A percentile compares a stretch with the other conserved stretches of the same genome.
Conservation (phyloP, 768 basidiomycete genomes). For the Boletales sp. region DNA sequence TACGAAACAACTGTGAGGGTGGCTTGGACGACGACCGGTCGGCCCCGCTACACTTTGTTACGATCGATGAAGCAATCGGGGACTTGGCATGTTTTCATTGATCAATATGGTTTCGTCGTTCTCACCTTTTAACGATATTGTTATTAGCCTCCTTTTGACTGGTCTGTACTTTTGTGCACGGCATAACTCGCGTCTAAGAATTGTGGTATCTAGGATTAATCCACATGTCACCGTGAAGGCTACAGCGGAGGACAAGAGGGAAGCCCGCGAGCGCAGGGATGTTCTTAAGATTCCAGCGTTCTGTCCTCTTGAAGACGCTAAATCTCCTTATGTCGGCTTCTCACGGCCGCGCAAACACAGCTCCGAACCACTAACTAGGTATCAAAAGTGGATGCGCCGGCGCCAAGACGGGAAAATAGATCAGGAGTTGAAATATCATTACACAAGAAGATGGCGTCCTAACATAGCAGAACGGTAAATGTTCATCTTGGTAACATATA, state of each 20-base stretch:
- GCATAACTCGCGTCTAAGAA: slow-evolving; percentile 1
- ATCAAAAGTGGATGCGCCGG: slow-evolving; percentile 40
- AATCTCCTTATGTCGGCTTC: slow-evolving; percentile 42
- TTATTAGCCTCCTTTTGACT: slow-evolving; percentile 63
- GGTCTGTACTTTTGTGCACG: slow-evolving; percentile 35
- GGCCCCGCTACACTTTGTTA: slow-evolving; percentile 58
- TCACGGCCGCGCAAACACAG: slow-evolving; percentile 40
- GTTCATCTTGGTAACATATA: neutral
- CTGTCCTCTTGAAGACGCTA: slow-evolving; percentile 30
- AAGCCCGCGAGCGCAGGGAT: slow-evolving; percentile 33
- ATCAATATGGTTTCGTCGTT: slow-evolving; percentile 5
- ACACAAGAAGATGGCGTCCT: slow-evolving; percentile 42
- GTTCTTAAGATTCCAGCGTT: slow-evolving; percentile 44
- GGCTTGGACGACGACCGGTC: slow-evolving; percentile 35
- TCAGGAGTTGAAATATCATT: slow-evolving; percentile 50
- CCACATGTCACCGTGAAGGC: slow-evolving; percentile 43
- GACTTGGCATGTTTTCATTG: slow-evolving; percentile 54
- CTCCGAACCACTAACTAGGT: slow-evolving; percentile 39
- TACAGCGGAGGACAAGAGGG: slow-evolving; percentile 32
- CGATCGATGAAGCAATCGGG: slow-evolving; percentile 60
- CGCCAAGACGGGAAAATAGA: slow-evolving; percentile 13
- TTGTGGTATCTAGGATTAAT: slow-evolving; percentile 43
- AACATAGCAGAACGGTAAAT: slow-evolving; percentile 52
- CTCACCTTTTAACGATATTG: slow-evolving; percentile 1
- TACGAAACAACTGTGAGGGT: slow-evolving; percentile 38